Evolutionary conservation across 176 grass and related monocot genomes (phyloP), one percentile per base, ranked within the genome.

Genomic region (Aegilops bicornis): DNA sequence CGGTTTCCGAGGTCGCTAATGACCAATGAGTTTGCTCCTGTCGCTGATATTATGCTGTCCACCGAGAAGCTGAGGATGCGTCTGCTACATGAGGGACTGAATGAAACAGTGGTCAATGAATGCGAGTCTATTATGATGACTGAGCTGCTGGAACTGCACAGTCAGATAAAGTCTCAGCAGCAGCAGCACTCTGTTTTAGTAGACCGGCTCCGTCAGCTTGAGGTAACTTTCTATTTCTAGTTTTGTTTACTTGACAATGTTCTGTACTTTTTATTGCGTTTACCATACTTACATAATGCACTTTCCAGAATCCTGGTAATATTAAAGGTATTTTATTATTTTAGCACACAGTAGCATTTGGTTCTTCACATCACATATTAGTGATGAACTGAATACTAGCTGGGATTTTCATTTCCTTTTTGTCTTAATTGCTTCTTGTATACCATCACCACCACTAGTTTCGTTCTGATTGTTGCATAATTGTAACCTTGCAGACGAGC

Each of bases 61-160:
- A 91, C 93, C 9, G 96, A 92, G 82, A 98, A 95, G 63, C 77
- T 98, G 32, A 80, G 93, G 70, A 77, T 12, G n/a, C 78, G 86
- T 25, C 79, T 98, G 45, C 31, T 89, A 48, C 91, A 98, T 68
- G 93, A 95, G 80, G 86, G 91, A 61, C 69, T 98, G 39, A 89
- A 36, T 86, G 93, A 95, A 90, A 77, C 69, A 60, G 73, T 95
- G 23, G 82, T 98, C 33, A 92, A 92, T 67, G 96, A 98, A 10
- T 95, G 93, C 54, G 96, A 95, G 62, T 92, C 93, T 65, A 92
- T 98, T 54, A 98, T 98, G 93, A 83, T 92, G 73, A 87, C 80
- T 56, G 96, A 98, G 81, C 62, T 98, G n/a, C 81, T 92, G 58
- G 93, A 94, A 69, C 73, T 95, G 75, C 91, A 94, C 73, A 84